These are phyloP conservation scores for Thraustotheca clavata DNA, from an alignment of 352 stramenopile genomes.

Conservation along the genomic window DNA sequence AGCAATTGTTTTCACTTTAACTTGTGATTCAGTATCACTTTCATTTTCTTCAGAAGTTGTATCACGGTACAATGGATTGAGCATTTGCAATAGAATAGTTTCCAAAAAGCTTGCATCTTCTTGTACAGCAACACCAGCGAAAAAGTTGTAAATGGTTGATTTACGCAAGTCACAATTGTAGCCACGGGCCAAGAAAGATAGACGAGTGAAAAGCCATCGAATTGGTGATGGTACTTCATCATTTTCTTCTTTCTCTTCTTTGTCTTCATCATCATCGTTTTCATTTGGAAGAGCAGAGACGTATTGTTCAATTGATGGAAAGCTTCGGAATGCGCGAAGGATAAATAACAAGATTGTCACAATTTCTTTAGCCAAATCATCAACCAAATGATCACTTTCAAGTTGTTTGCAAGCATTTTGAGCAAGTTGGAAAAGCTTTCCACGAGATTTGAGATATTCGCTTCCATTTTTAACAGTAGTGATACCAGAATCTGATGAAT, in stretches of 20 bases:
- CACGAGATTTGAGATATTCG: slow-evolving; percentile 41
- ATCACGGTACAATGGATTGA: slow-evolving; percentile 74
- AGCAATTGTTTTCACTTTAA: slow-evolving; percentile 39
- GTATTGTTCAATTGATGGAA: slow-evolving; percentile 54
- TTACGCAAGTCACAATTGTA: slow-evolving; percentile 47
- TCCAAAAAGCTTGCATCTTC: slow-evolving; percentile 40
- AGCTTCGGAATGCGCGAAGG: slow-evolving; percentile 40
- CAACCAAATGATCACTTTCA: slow-evolving; percentile 41
- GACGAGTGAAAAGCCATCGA: slow-evolving; percentile 72
- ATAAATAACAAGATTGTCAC: slow-evolving; percentile 54
- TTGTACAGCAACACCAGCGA: slow-evolving; percentile 61
- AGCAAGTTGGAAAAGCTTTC: slow-evolving; percentile 50
- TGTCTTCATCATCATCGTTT: slow-evolving; percentile 19
- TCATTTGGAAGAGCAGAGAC: slow-evolving; percentile 26
- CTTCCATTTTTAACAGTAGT: slow-evolving; percentile 29
- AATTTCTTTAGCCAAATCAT: slow-evolving; percentile 46
- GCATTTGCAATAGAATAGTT: slow-evolving; percentile 64
- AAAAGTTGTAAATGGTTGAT: slow-evolving; percentile 74
- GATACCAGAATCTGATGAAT: slow-evolving; percentile 34
- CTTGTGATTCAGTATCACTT: background rate
- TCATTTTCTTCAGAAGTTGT: background rate
- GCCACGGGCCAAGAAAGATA: slow-evolving; percentile 69
- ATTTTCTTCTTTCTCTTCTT: slow-evolving; percentile 25
- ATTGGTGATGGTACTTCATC: slow-evolving; percentile 44
- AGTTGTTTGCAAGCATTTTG: slow-evolving; percentile 58